Base-by-base conservation (phyloP, 2,329 filamentous ascomycete genomes). In the Diaporthe nobilis region DNA sequence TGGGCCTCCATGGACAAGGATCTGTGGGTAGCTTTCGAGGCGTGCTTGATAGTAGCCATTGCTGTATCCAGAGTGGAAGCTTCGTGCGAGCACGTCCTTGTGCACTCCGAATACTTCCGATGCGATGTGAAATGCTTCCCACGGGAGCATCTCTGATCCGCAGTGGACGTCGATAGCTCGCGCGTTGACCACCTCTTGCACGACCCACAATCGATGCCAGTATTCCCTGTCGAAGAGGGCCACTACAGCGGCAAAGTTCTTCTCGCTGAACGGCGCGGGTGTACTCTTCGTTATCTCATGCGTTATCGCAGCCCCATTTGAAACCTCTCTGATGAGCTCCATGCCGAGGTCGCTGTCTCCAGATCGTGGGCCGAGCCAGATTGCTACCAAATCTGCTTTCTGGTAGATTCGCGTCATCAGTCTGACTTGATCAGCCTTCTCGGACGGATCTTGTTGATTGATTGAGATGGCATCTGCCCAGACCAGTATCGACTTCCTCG, bases 161-260 rank as follows among this genome's bases (percentile, higher is more conserved):
- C 80, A 83, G 53, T 81, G 79, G 13, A 83, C 79, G 4, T 37
- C 76, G 44, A 80, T 75, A 0, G 68, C 17, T 3, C 17, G 72
- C 0, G 81, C 81, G 51, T 80, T 80, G 71, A 78, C 78, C 22
- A 83, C 77, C 71, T 83, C 82, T 70, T 82, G 82, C 6, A 83
- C 79, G 0, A 83, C 80, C 81, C 82, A 84, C 0, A 85, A 60
- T 28, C 84, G 77, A 13, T 75, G 79, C 83, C 83, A 85, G 75
- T 85, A 85, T 17, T 82, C 79, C 68, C 80, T 78, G 39, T 84
- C 81, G 34, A 85, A 85, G 0, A 85, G 76, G 2, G 77, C 58
- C 10, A 82, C 80, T 0, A 83, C 28, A 37, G 4, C 9, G 4
- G 37, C 67, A 31, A 71, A 28, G 0, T 44, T 2, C 10, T 31